Percentiles rank a stretch among this genome's conserved stretches.
Conservation (phyloP, 306 rosid species). For the Cicer pinnatifidum region DNA sequence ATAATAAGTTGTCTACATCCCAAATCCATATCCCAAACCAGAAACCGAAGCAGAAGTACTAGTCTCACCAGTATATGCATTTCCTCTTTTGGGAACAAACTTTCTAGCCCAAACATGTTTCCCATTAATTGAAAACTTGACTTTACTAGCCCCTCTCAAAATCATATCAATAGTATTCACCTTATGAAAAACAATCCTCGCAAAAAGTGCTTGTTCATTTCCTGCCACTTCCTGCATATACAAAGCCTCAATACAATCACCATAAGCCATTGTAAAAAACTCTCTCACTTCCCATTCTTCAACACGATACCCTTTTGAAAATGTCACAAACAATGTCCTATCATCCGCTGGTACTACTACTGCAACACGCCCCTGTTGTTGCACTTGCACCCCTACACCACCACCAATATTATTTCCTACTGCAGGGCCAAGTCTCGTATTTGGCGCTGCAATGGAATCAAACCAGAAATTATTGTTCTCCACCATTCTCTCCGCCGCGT, state of each 20-base stretch:
- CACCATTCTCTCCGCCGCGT: conserved; percentile 5
- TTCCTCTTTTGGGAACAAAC: conserved; percentile 46
- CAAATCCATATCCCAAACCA: not conserved
- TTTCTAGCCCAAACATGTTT: conserved; percentile 80
- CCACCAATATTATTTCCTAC: not conserved
- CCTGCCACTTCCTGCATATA: conserved; percentile 64
- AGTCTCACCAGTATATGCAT: not conserved
- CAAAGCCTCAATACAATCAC: conserved; percentile 66
- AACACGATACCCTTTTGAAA: conserved; percentile 70
- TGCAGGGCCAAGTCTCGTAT: not conserved
- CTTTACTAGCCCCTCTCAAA: conserved; percentile 55
- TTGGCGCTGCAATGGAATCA: conserved; percentile 23
- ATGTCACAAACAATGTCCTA: conserved; percentile 76
- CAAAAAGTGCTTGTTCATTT: conserved; percentile 62
- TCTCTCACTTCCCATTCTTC: conserved; percentile 66
- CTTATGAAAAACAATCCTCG: conserved; percentile 56
- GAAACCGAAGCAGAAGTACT: not conserved
- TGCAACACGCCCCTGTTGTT: not conserved
- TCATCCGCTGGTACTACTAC: conserved; percentile 42
- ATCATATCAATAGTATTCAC: conserved; percentile 50
- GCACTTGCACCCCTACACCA: not conserved
- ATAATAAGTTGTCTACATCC: too few species aligned
- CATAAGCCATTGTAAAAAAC: conserved; percentile 47
- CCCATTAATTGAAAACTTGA: conserved; percentile 69
- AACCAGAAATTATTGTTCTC: not conserved